Evolutionary conservation across 2,329 filamentous ascomycete species (phyloP), one percentile per base, ranked within the genome.

Genomic region (Arthrinium phaeospermum): DNA sequence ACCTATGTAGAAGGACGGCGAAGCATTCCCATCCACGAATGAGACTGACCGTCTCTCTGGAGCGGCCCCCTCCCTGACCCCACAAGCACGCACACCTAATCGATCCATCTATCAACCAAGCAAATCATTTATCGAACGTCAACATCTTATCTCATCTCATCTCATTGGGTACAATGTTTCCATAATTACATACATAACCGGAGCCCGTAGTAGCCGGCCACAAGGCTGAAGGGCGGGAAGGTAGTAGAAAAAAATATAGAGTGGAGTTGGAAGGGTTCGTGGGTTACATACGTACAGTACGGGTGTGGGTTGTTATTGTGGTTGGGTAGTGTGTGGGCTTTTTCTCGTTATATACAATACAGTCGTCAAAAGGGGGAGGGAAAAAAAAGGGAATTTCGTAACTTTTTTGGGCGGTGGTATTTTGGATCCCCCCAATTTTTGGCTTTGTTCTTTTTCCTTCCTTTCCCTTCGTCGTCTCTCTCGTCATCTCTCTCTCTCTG

Each of bases 291-390:
- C 57, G 57, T 41, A 64, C 30, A 30, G 34, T 64, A 41, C 34
- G 57, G 24, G 57, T 34, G 49, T 27, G 49, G 49, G 45, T 7
- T 47, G 45, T 19, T 3, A n/a, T n/a, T 57, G 30, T n/a, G n/a
- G n/a, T 41, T 8, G 8, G 1, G 37, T 41, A 1, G 37, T 41
- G 37, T 41, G 57, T 41, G 57, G 19, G 34, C 34, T 64, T 64
- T 64, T 64, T 37, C 37, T 41, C 37, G 30, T 41, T 64, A 64
- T 64, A 61, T 61, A 64, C 34, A 49, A 64, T 64, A 64, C 57
- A 64, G 30, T 37, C 57, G 7, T 41, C 37, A 41, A 41, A 64
- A 41, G 19, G 57, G 45, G 45, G 16, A 22, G 4, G 27, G 4
- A 30, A 30, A 30, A 30, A 41, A 64, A 41, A 41, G 37, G 37